Conservation (phyloP, 1,139 yeast species). For the Candida sanyaensis region DNA sequence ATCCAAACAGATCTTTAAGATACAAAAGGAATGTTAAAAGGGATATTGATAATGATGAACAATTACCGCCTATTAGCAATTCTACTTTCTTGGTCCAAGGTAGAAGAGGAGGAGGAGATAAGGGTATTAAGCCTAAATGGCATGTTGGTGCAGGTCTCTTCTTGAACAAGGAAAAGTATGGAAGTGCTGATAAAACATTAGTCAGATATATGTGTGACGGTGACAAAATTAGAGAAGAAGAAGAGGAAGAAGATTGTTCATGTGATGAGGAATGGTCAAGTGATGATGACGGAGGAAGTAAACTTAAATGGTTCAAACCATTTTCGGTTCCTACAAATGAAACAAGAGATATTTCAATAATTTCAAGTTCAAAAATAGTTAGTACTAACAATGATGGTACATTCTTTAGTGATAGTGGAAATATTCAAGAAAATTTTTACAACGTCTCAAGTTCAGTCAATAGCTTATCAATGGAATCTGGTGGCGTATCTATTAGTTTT, state of each 20-base stretch:
- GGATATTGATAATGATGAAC: background rate
- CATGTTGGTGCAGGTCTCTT: conserved; percentile 17
- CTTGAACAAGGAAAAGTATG: conserved; percentile 14
- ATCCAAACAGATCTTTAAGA: conserved; percentile 3
- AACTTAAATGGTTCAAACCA: conserved; percentile 9
- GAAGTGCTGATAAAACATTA: background rate
- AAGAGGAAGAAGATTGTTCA: conserved; percentile 3
- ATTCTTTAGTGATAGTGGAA: background rate
- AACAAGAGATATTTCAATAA: conserved; percentile 3
- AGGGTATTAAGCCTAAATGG: conserved; percentile 11
- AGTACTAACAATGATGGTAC: background rate
- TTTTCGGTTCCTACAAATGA: conserved; percentile 5
- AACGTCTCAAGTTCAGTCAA: background rate
- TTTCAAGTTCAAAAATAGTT: conserved; percentile 3
- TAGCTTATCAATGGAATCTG: background rate
- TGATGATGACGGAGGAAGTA: conserved; percentile 4
- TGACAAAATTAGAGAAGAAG: no score
- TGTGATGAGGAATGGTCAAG: conserved; percentile 10
- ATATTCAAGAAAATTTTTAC: background rate
- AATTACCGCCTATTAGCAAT: background rate
- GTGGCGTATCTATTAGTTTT: background rate
- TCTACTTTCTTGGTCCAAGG: background rate
- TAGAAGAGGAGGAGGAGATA: background rate
- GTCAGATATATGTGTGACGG: background rate
- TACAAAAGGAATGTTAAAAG: conserved; percentile 5